These are phyloP conservation scores for Clathrospora elynae DNA, from an alignment of 2,329 filamentous ascomycete species.

Conservation along the genomic window DNA sequence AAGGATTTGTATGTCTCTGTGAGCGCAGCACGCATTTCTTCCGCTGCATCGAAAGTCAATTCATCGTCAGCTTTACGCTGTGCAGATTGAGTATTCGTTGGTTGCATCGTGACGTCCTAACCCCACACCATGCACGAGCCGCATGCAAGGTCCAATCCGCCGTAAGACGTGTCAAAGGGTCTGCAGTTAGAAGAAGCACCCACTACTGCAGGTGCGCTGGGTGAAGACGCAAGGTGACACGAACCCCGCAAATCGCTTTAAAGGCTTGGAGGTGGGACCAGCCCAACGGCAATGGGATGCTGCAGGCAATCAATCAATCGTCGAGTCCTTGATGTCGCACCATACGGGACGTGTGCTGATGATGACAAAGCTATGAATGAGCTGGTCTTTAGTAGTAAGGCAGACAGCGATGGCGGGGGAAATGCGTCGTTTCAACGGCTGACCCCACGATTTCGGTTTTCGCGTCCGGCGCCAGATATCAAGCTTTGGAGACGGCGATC, in stretches of 20 bases:
- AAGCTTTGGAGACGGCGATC: conserved; percentile 16
- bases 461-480: conserved; percentile 20
- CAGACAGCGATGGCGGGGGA: conserved; percentile 5
- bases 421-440: neutral
- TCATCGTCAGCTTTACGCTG: no score
- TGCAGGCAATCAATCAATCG: conserved; percentile 3
- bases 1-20: no score
- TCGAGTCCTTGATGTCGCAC: conserved; percentile 1
- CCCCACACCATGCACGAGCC: conserved; percentile 16
- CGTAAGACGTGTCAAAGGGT: conserved; percentile 20
- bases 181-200: conserved; percentile 18
- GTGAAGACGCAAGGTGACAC: conserved; percentile 14
- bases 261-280: neutral
- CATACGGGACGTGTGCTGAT: conserved; percentile 9
- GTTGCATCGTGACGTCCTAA: conserved; percentile 12
- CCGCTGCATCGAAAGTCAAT: no score
- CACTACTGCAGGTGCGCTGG: conserved; percentile 37
- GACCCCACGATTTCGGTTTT: conserved; percentile 17
- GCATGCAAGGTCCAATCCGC: conserved; percentile 6
- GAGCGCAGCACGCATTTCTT: no score
- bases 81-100: neutral
- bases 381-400: conserved; percentile 4
- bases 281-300: neutral
- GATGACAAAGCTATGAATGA: conserved; percentile 6
- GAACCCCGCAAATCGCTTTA: conserved; percentile 13